Evolutionary conservation across 495 filamentous ascomycete species (phyloP).

Genomic region (Xylaria scruposa): DNA sequence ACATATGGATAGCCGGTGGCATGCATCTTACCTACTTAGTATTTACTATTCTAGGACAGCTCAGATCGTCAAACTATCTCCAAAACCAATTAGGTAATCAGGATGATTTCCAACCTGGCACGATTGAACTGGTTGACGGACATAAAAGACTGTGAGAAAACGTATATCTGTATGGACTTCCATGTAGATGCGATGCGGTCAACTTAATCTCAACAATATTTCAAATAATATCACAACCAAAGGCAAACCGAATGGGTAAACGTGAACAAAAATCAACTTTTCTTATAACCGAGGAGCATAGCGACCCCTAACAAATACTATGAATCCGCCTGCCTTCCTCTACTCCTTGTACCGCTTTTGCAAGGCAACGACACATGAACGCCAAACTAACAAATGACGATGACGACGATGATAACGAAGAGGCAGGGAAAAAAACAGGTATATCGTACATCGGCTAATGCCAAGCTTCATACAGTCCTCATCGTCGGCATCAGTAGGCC

Average conservation of each 20-base stretch:
- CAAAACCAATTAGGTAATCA: background rate
- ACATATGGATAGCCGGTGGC: background rate
- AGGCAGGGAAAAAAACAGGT: background rate
- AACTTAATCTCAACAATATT: background rate
- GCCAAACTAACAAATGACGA: slow-evolving; percentile 10
- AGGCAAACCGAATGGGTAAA: background rate
- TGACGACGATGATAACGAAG: background rate
- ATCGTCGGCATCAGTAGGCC: slow-evolving; percentile 23
- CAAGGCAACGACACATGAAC: slow-evolving; percentile 22
- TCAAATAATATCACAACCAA: background rate
- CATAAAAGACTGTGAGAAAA: too few relatives aligned
- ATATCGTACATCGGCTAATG: slow-evolving; percentile 28
- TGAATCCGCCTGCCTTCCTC: slow-evolving; percentile 22
- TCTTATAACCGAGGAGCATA: slow-evolving; percentile 11
- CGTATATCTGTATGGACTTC: too few relatives aligned
- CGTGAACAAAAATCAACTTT: slow-evolving; percentile 5
- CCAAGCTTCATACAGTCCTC: slow-evolving; percentile 30
- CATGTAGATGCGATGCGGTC: too few relatives aligned
- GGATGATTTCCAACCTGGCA: too few relatives aligned
- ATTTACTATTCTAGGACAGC: background rate
- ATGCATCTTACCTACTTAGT: background rate
- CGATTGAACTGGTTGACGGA: too few relatives aligned
- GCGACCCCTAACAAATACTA: background rate
- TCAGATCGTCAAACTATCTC: background rate
- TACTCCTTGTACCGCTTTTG: slow-evolving; percentile 32